Evolutionary conservation across 2,329 filamentous ascomycete genomes (phyloP).

Genomic region (Sclerotinia spermophila): DNA sequence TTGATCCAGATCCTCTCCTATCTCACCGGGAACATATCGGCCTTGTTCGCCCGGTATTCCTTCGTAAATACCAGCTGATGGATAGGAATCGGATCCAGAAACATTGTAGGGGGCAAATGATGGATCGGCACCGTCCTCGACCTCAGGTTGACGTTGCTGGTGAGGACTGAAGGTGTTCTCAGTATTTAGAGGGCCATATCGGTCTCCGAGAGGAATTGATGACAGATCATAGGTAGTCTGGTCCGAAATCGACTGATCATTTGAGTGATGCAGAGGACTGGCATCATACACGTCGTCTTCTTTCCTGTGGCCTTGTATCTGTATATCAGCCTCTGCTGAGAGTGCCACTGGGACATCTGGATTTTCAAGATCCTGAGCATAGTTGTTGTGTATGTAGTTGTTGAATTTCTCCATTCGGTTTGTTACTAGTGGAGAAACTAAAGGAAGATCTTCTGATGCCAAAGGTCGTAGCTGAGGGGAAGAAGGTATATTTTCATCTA

Average conservation of each 20-base stretch:
- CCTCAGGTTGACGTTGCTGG: neutral
- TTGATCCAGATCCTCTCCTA: neutral
- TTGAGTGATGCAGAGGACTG: conserved; percentile 20
- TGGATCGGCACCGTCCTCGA: neutral
- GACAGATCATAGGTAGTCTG: neutral
- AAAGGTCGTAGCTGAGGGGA: conserved; percentile 30
- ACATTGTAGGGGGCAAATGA: neutral
- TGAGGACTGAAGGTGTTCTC: neutral
- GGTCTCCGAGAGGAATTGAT: neutral
- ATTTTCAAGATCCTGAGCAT: neutral
- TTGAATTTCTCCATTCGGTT: conserved; percentile 15
- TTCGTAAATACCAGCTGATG: neutral
- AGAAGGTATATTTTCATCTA: conserved; percentile 22
- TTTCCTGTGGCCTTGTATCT: neutral
- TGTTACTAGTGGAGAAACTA: conserved; percentile 32
- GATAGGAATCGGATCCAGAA: neutral
- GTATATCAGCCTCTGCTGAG: neutral
- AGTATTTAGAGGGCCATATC: neutral
- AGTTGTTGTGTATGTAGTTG: neutral
- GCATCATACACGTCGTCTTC: conserved; percentile 25
- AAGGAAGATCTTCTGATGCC: conserved; percentile 31
- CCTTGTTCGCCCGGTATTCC: neutral
- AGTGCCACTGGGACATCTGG: neutral
- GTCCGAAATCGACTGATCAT: neutral
- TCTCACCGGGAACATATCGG: neutral